phyloP scores from a whole-genome alignment of 768 basidiomycete species.

The Kwoniella bestiolae region DNA sequence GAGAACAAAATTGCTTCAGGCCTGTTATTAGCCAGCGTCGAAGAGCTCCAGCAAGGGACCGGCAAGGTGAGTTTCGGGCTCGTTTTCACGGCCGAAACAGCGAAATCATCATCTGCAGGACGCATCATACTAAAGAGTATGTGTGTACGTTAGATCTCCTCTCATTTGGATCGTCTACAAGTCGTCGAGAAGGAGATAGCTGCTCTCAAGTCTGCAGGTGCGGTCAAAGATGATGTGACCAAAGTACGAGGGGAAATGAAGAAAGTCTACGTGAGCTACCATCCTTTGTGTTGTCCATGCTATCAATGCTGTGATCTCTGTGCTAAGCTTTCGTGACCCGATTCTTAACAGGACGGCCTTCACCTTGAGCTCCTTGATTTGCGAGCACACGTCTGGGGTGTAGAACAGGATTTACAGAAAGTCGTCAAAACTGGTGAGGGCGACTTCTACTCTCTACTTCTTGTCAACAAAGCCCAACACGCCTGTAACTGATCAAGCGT shows the following conservation, averaged over 20 bases:
- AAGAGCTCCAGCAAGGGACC: slow-evolving; percentile 81
- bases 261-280: slow-evolving; percentile 72
- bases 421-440: slow-evolving; percentile 50
- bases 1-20: slow-evolving; percentile 88
- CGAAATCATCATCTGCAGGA: no score
- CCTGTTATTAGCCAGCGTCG: slow-evolving; percentile 83
- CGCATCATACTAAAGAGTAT: neutral
- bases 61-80: slow-evolving; percentile 72
- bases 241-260: slow-evolving; percentile 78
- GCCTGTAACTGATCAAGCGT: neutral
- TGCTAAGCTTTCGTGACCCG: neutral
- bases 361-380: slow-evolving; percentile 56
- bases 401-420: slow-evolving; percentile 56
- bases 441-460: neutral
- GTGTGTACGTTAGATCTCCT: slow-evolving; percentile 43
- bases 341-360: slow-evolving; percentile 51
- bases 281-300: no score
- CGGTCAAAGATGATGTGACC: slow-evolving; percentile 79
- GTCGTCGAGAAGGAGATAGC: slow-evolving; percentile 88
- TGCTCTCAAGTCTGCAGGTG: slow-evolving; percentile 67
- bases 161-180: slow-evolving; percentile 61
- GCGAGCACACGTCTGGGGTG: slow-evolving; percentile 57
- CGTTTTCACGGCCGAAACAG: no score
- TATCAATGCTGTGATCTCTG: neutral
- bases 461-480: neutral